Evolutionary conservation across 2,329 filamentous ascomycete genomes (phyloP), one percentile per base, ranked within the genome.

Genomic region (Didymella arachidicola): DNA sequence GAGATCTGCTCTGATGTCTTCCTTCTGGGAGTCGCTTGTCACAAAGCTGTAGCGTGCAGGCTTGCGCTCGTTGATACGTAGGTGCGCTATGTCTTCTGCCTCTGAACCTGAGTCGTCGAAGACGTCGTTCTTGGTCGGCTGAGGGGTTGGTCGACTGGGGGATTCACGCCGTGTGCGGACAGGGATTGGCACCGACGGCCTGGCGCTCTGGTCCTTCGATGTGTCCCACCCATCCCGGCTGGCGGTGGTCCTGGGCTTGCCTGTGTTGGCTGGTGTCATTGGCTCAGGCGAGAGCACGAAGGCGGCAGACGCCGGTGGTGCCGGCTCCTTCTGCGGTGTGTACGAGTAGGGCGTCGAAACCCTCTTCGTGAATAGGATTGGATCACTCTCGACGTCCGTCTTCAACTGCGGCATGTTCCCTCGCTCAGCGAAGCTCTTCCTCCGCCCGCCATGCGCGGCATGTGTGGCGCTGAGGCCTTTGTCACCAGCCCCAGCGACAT

Each of bases 221-320:
- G 49, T 8, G 11, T 59, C 44, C 30, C 50, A 45, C 7, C 38
- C 29, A 46, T 68, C 63, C 11, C 61, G 62, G n/a, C 63, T 26
- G 67, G 64, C 47, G 68, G 63, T 36, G 4, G 73, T 61, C 53
- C 66, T 63, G 59, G 73, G 57, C 64, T 69, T 56, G 65, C 66
- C 63, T 54, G 67, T 68, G 11, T 64, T 68, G 18, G 73, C 71
- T 6, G 80, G 79, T 27, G 79, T 80, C 39, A 80, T 73, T 5
- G 79, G 67, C 60, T 84, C 82, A 26, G 83, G 82, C 7, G 83
- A 82, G 18, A 83, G 73, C 48, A 80, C 77, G 27, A 74, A 79
- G 29, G 80, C 80, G 26, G 69, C 73, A 36, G 76, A 75, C 39
- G 76, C 76, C 1, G 71, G 69, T 5, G 72, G 68, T 53, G 55